These are phyloP conservation scores for Cutaneotrichosporon cutaneum DNA, from an alignment of 1,284 basidiomycete genomes.

Conservation along the genomic window DNA sequence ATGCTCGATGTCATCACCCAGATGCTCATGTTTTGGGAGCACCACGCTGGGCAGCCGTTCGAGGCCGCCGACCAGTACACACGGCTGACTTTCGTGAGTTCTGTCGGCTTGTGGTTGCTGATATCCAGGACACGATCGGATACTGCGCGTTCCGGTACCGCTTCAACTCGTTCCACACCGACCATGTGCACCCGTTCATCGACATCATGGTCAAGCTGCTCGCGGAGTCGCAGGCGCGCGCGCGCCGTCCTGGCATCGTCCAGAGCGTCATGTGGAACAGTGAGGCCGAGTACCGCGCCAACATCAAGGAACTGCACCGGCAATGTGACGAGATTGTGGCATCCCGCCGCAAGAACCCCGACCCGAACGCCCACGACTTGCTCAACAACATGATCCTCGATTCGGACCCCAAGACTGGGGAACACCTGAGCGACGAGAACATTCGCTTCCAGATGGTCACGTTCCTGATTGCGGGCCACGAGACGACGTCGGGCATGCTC, in stretches of 20 bases:
- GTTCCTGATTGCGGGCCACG: slow-evolving; percentile 61
- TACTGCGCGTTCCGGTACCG: slow-evolving; percentile 54
- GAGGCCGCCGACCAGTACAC: slow-evolving; percentile 24
- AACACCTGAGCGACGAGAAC: slow-evolving; percentile 55
- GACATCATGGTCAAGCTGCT: slow-evolving; percentile 30
- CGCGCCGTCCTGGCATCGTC: slow-evolving; percentile 12
- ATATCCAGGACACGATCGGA: slow-evolving; percentile 30
- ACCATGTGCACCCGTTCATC: slow-evolving; percentile 55
- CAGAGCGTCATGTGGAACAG: slow-evolving; percentile 10
- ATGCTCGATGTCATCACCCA: slow-evolving; percentile 59
- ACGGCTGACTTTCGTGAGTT: slow-evolving; percentile 22
- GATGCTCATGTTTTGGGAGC: slow-evolving; percentile 46
- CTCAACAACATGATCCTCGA: slow-evolving; percentile 57
- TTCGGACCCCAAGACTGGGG: slow-evolving; percentile 58
- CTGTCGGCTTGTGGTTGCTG: not conserved
- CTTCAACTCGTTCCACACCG: slow-evolving; percentile 43
- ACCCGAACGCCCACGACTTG: slow-evolving; percentile 48
- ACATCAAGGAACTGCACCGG: slow-evolving; percentile 18
- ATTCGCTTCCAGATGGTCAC: slow-evolving; percentile 59
- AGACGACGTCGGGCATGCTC: slow-evolving; percentile 56
- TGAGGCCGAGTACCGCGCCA: slow-evolving; percentile 14
- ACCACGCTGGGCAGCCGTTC: slow-evolving; percentile 25
- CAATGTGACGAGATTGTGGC: slow-evolving; percentile 27
- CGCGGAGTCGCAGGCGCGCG: slow-evolving; percentile 14
- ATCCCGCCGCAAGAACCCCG: slow-evolving; percentile 17